These are phyloP conservation scores for Eimeria acervulina DNA, from an alignment of 169 alveolate genomes.

Conservation along the genomic window DNA sequence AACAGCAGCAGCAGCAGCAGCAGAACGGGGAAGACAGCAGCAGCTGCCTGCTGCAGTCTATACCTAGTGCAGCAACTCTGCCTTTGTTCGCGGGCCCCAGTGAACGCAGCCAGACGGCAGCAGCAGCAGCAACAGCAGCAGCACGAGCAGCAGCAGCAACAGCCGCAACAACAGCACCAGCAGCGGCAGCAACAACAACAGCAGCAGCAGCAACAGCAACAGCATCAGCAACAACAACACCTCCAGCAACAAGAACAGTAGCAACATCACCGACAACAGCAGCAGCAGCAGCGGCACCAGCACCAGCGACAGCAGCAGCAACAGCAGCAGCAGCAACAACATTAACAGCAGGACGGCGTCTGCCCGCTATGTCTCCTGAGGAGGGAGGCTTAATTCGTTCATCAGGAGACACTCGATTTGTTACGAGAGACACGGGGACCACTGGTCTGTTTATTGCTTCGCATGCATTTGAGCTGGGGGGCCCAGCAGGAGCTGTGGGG, in stretches of 20 bases:
- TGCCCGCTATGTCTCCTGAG: background rate
- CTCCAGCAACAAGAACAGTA: background rate
- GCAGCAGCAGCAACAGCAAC: constrained; percentile 6
- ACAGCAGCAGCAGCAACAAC: constrained; percentile 11
- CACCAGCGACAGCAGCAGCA: background rate
- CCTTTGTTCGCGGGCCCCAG: background rate
- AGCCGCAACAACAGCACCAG: background rate
- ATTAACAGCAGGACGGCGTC: constrained; percentile 29
- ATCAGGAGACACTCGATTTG: background rate
- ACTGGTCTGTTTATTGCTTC: constrained; percentile 3
- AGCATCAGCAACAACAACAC: background rate
- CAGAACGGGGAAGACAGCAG: constrained; percentile 19
- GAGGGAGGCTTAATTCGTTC: background rate
- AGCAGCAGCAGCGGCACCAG: constrained; percentile 17
- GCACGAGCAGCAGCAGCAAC: background rate
- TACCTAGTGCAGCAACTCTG: background rate
- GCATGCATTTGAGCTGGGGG: background rate
- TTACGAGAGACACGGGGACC: constrained; percentile 20
- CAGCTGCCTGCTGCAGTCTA: constrained; percentile 8
- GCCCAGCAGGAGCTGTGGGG: background rate
- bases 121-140: background rate
- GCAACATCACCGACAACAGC: background rate
- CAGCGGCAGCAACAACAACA: background rate
- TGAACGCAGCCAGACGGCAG: constrained; percentile 12
- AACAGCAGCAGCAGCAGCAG: constrained; percentile 49